A percentile compares a stretch with the other conserved stretches of the same genome.
These are phyloP conservation scores for Aspergillus viridinutans DNA, from an alignment of 2,329 filamentous ascomycete genomes.

Conservation along the genomic window DNA sequence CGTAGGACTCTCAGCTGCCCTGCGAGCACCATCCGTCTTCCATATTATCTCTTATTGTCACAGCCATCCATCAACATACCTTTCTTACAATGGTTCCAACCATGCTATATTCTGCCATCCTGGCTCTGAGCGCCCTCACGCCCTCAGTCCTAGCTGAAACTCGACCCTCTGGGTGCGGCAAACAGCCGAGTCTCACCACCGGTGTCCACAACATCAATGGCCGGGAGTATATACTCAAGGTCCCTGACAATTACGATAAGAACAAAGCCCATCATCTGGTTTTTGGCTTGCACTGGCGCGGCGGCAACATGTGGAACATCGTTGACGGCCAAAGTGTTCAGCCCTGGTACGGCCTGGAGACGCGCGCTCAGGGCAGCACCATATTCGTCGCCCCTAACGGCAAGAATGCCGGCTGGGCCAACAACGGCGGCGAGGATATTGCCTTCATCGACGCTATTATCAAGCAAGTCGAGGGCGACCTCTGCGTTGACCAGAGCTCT, in stretches of 20 bases:
- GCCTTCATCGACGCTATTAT: slow-evolving; percentile 40
- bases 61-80: background rate
- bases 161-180: slow-evolving; percentile 11
- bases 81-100: background rate
- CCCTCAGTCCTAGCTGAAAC: background rate
- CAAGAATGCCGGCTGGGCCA: slow-evolving; percentile 41
- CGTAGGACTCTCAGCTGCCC: background rate
- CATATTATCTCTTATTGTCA: background rate
- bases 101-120: background rate
- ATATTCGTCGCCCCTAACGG: slow-evolving; percentile 46
- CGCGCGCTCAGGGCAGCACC: slow-evolving; percentile 33
- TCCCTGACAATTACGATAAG: slow-evolving; percentile 34
- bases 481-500: slow-evolving; percentile 42
- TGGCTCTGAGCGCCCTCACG: background rate
- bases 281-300: slow-evolving; percentile 42
- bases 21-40: background rate
- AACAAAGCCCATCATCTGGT: slow-evolving; percentile 40
- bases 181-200: slow-evolving; percentile 7
- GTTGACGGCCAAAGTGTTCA: slow-evolving; percentile 26
- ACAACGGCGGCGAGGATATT: slow-evolving; percentile 41
- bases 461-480: slow-evolving; percentile 33
- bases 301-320: slow-evolving; percentile 38
- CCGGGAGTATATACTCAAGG: slow-evolving; percentile 13
- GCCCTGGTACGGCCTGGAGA: slow-evolving; percentile 41
- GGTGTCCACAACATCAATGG: slow-evolving; percentile 10